These are phyloP conservation scores for Penicillium verrucosum DNA, from an alignment of 2,329 filamentous ascomycete genomes.

Conservation along the genomic window DNA sequence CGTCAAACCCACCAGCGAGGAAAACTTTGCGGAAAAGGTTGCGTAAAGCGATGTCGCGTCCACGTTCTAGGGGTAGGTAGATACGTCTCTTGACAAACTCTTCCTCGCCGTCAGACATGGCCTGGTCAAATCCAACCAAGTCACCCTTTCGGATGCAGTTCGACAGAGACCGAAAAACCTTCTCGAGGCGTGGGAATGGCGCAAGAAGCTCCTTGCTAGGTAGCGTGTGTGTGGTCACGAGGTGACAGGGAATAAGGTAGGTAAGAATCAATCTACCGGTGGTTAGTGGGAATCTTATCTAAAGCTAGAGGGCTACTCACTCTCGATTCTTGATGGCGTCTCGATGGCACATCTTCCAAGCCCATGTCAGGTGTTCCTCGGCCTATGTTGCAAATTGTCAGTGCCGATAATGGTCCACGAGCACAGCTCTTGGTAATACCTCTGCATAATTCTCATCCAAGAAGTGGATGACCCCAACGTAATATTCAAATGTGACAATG, in stretches of 20 bases:
- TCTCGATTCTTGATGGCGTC: constrained; percentile 73
- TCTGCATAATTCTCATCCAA: constrained; percentile 87
- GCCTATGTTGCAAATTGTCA: constrained; percentile 51
- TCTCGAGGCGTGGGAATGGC: constrained; percentile 71
- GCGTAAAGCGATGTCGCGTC: constrained; percentile 84
- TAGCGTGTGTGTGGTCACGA: constrained; percentile 82
- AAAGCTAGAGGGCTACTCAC: constrained; percentile 48
- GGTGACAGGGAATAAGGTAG: constrained; percentile 89
- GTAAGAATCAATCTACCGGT: constrained; percentile 73
- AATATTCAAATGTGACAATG: constrained; percentile 94
- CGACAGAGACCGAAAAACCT: constrained; percentile 73
- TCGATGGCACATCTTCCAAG: constrained; percentile 77
- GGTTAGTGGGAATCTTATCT: constrained; percentile 22
- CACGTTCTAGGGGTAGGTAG: constrained; percentile 89
- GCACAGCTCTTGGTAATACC: constrained; percentile 45
- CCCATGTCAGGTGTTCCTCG: constrained; percentile 73
- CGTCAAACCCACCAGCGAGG: constrained; percentile 75
- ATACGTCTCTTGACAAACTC: constrained; percentile 91
- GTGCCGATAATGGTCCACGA: neutral
- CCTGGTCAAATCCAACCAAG: constrained; percentile 76
- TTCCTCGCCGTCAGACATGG: constrained; percentile 77
- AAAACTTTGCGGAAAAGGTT: constrained; percentile 93
- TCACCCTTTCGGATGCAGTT: constrained; percentile 78
- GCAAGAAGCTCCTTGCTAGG: constrained; percentile 69
- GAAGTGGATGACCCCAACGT: constrained; percentile 88